These are phyloP conservation scores for Medicago arabica DNA, from an alignment of 306 rosid species.

Conservation along the genomic window DNA sequence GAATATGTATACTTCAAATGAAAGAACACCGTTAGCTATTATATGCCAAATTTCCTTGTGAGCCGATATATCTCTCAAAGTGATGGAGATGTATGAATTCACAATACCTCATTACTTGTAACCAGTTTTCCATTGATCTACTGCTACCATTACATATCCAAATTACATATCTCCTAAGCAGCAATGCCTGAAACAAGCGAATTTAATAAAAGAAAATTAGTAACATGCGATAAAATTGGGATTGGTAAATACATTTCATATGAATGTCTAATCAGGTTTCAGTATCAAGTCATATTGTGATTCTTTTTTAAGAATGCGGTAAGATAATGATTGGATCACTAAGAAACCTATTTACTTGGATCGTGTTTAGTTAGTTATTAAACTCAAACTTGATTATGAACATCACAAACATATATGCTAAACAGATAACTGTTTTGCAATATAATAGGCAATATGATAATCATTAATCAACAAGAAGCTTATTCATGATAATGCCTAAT, in stretches of 20 bases:
- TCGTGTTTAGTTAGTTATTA: neutral
- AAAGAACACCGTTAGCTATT: slow-evolving; percentile 76
- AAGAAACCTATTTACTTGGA: neutral
- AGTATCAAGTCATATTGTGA: neutral
- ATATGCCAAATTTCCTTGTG: slow-evolving; percentile 65
- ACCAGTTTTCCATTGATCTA: slow-evolving; percentile 68
- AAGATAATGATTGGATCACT: neutral
- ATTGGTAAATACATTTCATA: neutral
- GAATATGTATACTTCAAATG: slow-evolving; percentile 66
- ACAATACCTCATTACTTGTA: slow-evolving; percentile 65
- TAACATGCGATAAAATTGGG: neutral
- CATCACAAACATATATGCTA: neutral
- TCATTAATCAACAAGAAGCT: slow-evolving; percentile 17
- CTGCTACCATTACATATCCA: slow-evolving; percentile 61
- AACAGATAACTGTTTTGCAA: slow-evolving; percentile 4
- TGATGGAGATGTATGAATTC: slow-evolving; percentile 66
- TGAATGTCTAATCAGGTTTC: neutral
- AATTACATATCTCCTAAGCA: slow-evolving; percentile 77
- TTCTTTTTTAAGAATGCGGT: neutral
- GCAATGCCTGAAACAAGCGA: slow-evolving; percentile 76
- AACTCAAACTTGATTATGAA: neutral
- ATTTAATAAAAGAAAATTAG: slow-evolving; percentile 29
- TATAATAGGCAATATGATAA: slow-evolving; percentile 2
- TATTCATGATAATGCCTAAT: slow-evolving; percentile 8
- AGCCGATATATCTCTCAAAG: slow-evolving; percentile 62